phyloP scores from a whole-genome alignment of 345 rosid species.

The Citrus reticulata region DNA sequence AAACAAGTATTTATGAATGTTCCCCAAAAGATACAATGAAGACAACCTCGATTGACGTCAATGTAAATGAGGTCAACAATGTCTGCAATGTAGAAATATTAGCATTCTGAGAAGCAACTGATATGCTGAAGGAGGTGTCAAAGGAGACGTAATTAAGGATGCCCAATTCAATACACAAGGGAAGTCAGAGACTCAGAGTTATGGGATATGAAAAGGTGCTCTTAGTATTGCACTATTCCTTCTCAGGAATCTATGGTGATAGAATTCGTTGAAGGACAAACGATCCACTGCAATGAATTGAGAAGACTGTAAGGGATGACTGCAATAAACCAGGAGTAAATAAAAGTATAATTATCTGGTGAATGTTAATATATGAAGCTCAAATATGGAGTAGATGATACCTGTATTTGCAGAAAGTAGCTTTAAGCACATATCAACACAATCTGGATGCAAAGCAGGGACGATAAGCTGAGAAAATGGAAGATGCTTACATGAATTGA shows the following conservation, averaged over 20 bases:
- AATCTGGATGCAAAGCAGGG: slow-evolving; percentile 49
- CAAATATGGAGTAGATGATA: slow-evolving; percentile 13
- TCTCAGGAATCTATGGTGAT: slow-evolving; percentile 28
- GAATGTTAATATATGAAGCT: not conserved
- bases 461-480: slow-evolving; percentile 53
- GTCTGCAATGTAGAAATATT: not conserved
- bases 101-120: not conserved
- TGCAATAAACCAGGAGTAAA: not conserved
- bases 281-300: slow-evolving; percentile 14
- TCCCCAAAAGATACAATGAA: not conserved
- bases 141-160: not conserved
- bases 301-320: not conserved
- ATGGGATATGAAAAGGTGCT: not conserved
- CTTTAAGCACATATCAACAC: slow-evolving; percentile 55
- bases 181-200: not conserved
- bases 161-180: not conserved
- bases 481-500: slow-evolving; percentile 35
- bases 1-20: not conserved
- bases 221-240: not conserved
- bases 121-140: not conserved
- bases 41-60: not conserved
- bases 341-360: not conserved
- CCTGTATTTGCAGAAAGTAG: slow-evolving; percentile 64
- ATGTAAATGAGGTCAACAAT: not conserved
- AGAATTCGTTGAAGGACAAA: slow-evolving; percentile 26